A percentile compares a stretch with the other conserved stretches of the same genome.
Conservation (phyloP, 805 yeast species). For the Candida chauliodis region DNA sequence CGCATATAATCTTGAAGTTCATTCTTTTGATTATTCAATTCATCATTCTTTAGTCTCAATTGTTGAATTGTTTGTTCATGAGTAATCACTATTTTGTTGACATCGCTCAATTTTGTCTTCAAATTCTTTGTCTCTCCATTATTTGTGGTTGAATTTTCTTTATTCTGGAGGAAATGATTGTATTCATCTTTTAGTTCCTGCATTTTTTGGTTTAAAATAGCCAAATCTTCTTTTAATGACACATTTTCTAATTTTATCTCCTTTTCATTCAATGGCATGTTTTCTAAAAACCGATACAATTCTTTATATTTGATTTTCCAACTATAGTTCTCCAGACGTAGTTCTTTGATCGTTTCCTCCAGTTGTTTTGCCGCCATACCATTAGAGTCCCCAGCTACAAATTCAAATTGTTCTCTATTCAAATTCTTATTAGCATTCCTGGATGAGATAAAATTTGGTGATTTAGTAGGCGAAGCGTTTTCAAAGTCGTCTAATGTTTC, state of each 20-base stretch:
- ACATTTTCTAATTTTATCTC: conserved; percentile 9
- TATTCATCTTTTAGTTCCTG: conserved; percentile 1
- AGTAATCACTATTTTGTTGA: not conserved
- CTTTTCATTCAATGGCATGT: conserved; percentile 9
- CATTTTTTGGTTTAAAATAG: not conserved
- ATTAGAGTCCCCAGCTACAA: conserved; percentile 6
- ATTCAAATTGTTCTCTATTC: not conserved
- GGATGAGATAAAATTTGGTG: not conserved
- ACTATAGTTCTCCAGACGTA: conserved; percentile 11
- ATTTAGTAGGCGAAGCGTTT: conserved; percentile 4
- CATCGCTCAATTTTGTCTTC: not conserved
- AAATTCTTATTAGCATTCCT: not conserved
- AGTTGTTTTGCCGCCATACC: conserved; percentile 10
- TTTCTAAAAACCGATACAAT: conserved; percentile 8
- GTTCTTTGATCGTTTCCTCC: conserved; percentile 11
- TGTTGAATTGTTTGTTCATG: conserved; percentile 2
- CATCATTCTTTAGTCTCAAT: conserved; percentile 2
- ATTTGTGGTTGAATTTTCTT: not conserved
- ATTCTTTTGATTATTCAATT: not conserved
- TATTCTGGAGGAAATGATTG: not conserved
- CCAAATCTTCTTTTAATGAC: conserved; percentile 7
- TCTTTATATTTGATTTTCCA: conserved; percentile 11
- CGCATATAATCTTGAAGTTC: conserved; percentile 2
- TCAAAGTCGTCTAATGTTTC: conserved; percentile 9
- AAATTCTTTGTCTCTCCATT: conserved; percentile 1